Evolutionary conservation across 192 early-diverging fungal species (phyloP).

Genomic region (Gaertneriomyces sp.): DNA sequence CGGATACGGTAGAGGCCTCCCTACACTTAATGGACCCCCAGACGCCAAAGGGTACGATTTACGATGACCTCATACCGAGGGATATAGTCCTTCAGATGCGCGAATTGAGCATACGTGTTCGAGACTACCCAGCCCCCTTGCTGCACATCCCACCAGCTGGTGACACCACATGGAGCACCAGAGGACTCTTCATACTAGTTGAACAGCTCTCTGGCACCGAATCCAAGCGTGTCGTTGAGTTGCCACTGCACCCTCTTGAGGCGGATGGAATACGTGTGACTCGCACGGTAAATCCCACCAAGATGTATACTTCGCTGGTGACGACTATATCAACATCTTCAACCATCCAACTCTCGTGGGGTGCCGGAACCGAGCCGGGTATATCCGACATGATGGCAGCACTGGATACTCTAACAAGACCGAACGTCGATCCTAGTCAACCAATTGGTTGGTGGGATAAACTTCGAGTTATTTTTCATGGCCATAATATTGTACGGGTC

Average conservation of each 20-base stretch:
- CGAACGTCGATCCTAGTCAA: conserved; percentile 46
- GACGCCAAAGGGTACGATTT: conserved; percentile 40
- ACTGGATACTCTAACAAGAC: conserved; percentile 50
- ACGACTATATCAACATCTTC: conserved; percentile 31
- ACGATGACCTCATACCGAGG: conserved; percentile 47
- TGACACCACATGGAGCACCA: conserved; percentile 33
- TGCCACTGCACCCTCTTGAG: conserved; percentile 29
- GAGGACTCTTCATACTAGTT: conserved; percentile 50
- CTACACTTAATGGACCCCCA: conserved; percentile 44
- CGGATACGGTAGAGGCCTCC: conserved; percentile 39
- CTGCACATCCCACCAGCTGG: conserved; percentile 28
- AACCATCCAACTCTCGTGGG: conserved; percentile 26
- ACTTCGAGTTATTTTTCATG: conserved; percentile 48
- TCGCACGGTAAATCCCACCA: conserved; percentile 45
- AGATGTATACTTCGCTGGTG: conserved; percentile 37
- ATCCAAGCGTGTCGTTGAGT: conserved; percentile 31
- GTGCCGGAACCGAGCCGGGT: conserved; percentile 38
- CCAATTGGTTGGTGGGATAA: conserved; percentile 61
- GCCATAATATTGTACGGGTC: conserved; percentile 34
- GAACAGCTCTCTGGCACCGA: conserved; percentile 32
- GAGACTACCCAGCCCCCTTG: conserved; percentile 44
- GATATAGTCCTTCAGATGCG: conserved; percentile 31
- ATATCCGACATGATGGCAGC: conserved; percentile 47
- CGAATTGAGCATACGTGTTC: conserved; percentile 26
- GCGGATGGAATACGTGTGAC: conserved; percentile 30